Evolutionary conservation across 2,329 filamentous ascomycete genomes (phyloP).

Genomic region (Blastomyces emzantsi): DNA sequence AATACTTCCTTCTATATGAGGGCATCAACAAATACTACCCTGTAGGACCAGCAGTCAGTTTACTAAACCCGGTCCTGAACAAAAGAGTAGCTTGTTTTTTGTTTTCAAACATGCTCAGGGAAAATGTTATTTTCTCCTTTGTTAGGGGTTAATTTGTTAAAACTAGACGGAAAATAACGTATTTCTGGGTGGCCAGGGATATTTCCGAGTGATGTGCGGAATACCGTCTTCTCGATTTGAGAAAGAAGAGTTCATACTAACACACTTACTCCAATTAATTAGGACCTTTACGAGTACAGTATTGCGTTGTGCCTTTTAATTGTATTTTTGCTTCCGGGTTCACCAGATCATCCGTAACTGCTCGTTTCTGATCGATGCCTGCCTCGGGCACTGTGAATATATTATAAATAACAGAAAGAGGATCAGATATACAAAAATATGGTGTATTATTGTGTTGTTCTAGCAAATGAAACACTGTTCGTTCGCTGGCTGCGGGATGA

Average conservation of each 20-base stretch:
- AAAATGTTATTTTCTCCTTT: slow-evolving; percentile 42
- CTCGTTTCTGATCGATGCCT: neutral
- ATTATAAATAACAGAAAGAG: neutral
- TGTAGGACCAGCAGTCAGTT: slow-evolving; percentile 68
- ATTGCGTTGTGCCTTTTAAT: slow-evolving; percentile 28
- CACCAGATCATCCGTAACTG: slow-evolving; percentile 34
- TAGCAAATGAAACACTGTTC: too few relatives aligned
- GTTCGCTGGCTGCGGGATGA: neutral
- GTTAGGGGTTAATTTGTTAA: slow-evolving; percentile 42
- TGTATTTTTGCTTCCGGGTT: slow-evolving; percentile 38
- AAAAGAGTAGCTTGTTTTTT: slow-evolving; percentile 41
- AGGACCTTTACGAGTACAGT: slow-evolving; percentile 36
- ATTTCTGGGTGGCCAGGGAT: slow-evolving; percentile 46
- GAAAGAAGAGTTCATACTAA: neutral
- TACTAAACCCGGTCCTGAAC: slow-evolving; percentile 36
- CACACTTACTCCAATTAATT: neutral
- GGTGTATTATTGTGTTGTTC: neutral
- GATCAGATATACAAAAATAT: neutral
- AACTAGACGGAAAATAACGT: slow-evolving; percentile 35
- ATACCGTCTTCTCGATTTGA: slow-evolving; percentile 8
- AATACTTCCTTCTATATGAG: slow-evolving; percentile 47
- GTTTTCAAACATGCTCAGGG: slow-evolving; percentile 49
- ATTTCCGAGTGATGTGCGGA: slow-evolving; percentile 34
- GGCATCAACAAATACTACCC: slow-evolving; percentile 27
- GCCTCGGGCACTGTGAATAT: neutral